Evolutionary conservation across 768 basidiomycete genomes (phyloP), one percentile per base, ranked within the genome.

Genomic region (Cantharellus cinnabarinus): DNA sequence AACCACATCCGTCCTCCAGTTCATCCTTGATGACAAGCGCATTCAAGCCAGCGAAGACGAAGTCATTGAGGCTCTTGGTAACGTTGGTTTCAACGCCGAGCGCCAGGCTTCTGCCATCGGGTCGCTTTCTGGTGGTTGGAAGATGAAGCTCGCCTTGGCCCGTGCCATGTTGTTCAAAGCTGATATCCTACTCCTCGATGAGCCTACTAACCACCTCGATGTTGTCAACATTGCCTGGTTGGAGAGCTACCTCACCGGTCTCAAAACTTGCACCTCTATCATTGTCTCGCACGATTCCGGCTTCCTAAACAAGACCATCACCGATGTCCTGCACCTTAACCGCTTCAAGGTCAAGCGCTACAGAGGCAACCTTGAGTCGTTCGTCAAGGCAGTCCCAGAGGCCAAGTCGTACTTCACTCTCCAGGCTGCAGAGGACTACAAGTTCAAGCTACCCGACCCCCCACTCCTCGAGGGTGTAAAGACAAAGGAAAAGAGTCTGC

Each of bases 401-500:
- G 93, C 93, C 71, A 93, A 85, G 76, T 89, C 90, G 4, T 97
- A 97, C 79, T 97, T 90, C 78, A 88, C 85, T 62, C 87, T 97
- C 66, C 82, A 94, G 74, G 89, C 91, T 60, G 79, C 81, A 58
- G 91, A 94, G 75, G 89, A 94, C 77, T 97, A 97, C 82, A 85
- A 81, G 75, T 97, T 95, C 83, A 93, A 90, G 81, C 82, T 97
- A 66, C 93, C 93, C 60, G 84, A 89, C 68, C 93, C 93, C 58
- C 93, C 93, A 68, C 82, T 97, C 64, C 85, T 97, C 63, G 93
- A 97, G 64, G 93, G 93, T 85, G 93, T 97, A 76, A 97, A 97
- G 85, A 97, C 93, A 68, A 97, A 97, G 79, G 91, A 97, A 76
- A 97, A 94, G 81, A 81, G 80, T 62, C 75, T 97, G 66, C 73